phyloP scores from a whole-genome alignment of 75 land plant genomes.

The Pinus taeda region DNA sequence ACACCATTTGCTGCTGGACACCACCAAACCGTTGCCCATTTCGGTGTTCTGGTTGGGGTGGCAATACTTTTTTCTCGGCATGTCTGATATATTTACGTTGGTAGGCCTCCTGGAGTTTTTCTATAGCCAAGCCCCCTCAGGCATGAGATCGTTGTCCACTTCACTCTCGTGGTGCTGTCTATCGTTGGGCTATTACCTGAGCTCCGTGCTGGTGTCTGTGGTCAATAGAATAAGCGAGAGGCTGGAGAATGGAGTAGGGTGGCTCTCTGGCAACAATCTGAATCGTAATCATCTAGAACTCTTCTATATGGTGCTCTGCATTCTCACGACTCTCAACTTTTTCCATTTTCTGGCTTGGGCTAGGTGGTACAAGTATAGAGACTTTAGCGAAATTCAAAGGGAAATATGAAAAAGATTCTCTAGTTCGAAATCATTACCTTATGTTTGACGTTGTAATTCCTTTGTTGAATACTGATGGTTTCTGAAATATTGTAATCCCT shows the following conservation, averaged over 20 bases:
- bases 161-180: conserved; percentile 22
- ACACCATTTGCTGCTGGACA: conserved; percentile 12
- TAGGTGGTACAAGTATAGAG: conserved; percentile 22
- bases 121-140: conserved; percentile 30
- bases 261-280: conserved; percentile 72
- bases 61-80: conserved; percentile 38
- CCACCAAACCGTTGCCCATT: conserved; percentile 7
- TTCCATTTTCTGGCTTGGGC: conserved; percentile 69
- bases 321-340: conserved; percentile 55
- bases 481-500: no score
- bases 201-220: conserved; percentile 19
- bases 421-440: no score
- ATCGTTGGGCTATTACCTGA: conserved; percentile 35
- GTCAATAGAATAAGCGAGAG: conserved; percentile 28
- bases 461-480: no score
- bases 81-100: conserved; percentile 39
- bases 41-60: conserved; percentile 33
- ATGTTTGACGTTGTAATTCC: no score
- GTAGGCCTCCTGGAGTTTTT: conserved; percentile 51
- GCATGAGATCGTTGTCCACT: conserved; percentile 39
- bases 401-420: no score
- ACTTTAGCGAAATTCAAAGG: no score
- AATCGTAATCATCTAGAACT: conserved; percentile 68
- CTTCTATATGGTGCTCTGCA: conserved; percentile 86
- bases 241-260: conserved; percentile 25